phyloP scores from a whole-genome alignment of 225 moss, liverwort and hornwort species.

The Rhytidiadelphus loreus region DNA sequence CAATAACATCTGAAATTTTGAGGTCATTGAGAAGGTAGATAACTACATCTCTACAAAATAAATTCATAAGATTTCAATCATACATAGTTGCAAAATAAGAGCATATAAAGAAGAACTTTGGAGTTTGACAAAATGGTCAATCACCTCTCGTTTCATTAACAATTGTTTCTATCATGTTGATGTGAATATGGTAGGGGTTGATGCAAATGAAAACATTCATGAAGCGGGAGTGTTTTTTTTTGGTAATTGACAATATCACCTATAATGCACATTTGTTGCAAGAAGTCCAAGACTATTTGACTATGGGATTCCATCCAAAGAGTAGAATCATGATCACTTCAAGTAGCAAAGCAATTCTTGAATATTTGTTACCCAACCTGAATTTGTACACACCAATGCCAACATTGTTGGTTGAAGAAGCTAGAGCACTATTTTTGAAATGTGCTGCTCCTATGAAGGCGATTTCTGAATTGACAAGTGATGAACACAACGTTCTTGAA shows the following conservation, averaged over 20 bases:
- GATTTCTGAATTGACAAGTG: not conserved
- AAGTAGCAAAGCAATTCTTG: not conserved
- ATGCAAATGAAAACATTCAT: not conserved
- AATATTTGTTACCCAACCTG: not conserved
- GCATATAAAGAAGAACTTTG: not conserved
- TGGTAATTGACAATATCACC: not conserved
- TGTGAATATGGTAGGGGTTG: not conserved
- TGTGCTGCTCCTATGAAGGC: not conserved
- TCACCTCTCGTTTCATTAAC: no score
- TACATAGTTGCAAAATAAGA: not conserved
- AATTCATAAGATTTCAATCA: no score
- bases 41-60: no score
- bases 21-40: not conserved
- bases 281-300: not conserved
- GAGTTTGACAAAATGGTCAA: no score
- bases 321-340: not conserved
- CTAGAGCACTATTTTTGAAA: not conserved
- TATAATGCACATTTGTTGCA: not conserved
- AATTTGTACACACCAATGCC: not conserved
- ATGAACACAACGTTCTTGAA: not conserved
- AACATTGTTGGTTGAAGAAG: not conserved
- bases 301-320: not conserved
- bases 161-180: no score
- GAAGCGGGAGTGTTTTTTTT: not conserved
- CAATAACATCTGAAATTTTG: rapidly evolving